phyloP scores from a whole-genome alignment of 768 basidiomycete genomes.

The Boletus sp. region DNA sequence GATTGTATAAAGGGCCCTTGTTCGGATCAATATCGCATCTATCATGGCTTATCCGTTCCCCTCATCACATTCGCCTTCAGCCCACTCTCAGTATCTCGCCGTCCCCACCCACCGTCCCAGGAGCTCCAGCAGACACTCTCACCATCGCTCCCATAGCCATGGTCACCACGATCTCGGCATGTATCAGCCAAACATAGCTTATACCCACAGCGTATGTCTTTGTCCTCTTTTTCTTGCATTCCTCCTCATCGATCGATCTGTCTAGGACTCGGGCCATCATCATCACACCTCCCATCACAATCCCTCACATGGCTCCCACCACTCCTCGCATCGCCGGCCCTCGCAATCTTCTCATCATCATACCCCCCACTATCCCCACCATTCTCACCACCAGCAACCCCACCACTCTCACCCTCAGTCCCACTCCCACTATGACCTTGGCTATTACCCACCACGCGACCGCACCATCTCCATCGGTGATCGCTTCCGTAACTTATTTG shows the following conservation, averaged over 20 bases:
- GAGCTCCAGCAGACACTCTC: constrained; percentile 20
- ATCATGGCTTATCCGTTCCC: constrained; percentile 29
- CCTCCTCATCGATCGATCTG: neutral
- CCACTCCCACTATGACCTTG: constrained; percentile 8
- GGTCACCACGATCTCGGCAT: neutral
- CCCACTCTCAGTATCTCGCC: constrained; percentile 5
- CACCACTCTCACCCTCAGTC: constrained; percentile 16
- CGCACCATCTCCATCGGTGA: constrained; percentile 32
- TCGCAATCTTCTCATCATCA: constrained; percentile 22
- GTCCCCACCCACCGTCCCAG: constrained; percentile 1
- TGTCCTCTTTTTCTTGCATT: neutral
- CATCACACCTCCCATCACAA: constrained; percentile 13
- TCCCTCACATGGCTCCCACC: neutral
- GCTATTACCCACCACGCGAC: constrained; percentile 10
- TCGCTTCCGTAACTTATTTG: constrained; percentile 40
- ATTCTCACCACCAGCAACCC: constrained; percentile 6
- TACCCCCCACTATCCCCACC: constrained; percentile 11
- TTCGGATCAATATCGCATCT: neutral
- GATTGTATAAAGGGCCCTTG: neutral
- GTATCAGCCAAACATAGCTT: constrained; percentile 1
- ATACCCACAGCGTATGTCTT: constrained; percentile 19
- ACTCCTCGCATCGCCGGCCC: constrained; percentile 12
- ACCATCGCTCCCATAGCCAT: constrained; percentile 12
- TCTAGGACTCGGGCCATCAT: constrained; percentile 24
- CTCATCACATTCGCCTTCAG: constrained; percentile 1